phyloP scores from a whole-genome alignment of 805 yeast species.

The Vanderwaltozyma tropicalis region DNA sequence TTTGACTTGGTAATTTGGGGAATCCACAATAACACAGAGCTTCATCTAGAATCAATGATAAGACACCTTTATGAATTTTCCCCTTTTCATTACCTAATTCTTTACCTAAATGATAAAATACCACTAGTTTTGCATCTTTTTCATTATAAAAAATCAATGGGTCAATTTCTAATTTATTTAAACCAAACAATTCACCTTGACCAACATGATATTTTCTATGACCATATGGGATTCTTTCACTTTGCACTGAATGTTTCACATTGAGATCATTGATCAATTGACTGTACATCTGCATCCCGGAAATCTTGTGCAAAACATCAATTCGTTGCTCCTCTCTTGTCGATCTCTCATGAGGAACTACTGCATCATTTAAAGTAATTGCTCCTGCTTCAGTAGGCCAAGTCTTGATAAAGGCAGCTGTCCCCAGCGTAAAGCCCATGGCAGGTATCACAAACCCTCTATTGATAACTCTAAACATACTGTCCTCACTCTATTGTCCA shows the following conservation, averaged over 20 bases:
- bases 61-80: slow-evolving; percentile 70
- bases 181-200: slow-evolving; percentile 62
- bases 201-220: slow-evolving; percentile 58
- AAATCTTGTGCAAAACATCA: slow-evolving; percentile 20
- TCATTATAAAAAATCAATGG: slow-evolving; percentile 55
- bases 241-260: slow-evolving; percentile 23
- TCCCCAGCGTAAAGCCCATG: slow-evolving; percentile 23
- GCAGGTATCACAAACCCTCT: slow-evolving; percentile 21
- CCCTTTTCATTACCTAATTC: slow-evolving; percentile 58
- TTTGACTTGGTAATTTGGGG: slow-evolving; percentile 60
- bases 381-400: slow-evolving; percentile 25
- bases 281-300: slow-evolving; percentile 9
- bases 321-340: slow-evolving; percentile 20
- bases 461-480: slow-evolving; percentile 3
- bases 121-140: slow-evolving; percentile 42
- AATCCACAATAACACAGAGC: slow-evolving; percentile 81
- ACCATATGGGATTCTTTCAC: slow-evolving; percentile 43
- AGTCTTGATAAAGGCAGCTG: slow-evolving; percentile 19
- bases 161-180: slow-evolving; percentile 58
- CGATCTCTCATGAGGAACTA: slow-evolving; percentile 4
- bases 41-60: slow-evolving; percentile 75
- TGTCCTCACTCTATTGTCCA: neutral
- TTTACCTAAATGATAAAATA: slow-evolving; percentile 63
- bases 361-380: slow-evolving; percentile 10
- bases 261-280: slow-evolving; percentile 13